Base-by-base conservation (phyloP, 2,329 filamentous ascomycete species). In the Penicillium vulpinum region DNA sequence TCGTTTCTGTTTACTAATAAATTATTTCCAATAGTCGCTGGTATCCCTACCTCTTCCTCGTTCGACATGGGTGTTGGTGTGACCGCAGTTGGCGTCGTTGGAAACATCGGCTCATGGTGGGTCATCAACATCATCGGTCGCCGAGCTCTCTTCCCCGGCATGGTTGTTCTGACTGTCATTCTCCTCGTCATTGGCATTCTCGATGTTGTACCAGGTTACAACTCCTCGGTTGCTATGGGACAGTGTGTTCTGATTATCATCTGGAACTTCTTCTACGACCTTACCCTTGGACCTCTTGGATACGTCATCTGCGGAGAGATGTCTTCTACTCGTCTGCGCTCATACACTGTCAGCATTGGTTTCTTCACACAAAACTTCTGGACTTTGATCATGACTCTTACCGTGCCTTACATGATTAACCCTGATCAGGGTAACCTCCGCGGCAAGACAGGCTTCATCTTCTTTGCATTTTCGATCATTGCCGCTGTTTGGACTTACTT, bases 41-140 rank as follows among this genome's bases (percentile, higher is more conserved):
- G 54, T 13, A 50, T 57, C 33, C 54, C 54, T 36, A 57, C 54
- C 22, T 57, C 54, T 24, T 43, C 28, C 18, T 57, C 54, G 4
- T 57, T 57, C 22, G 43, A 57, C 26, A 57, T 57, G 54, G 54
- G 54, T 15, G 54, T 57, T 15, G 54, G 54, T 16, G 54, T 57
- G 16, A 75, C 70, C 1, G 72, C 69, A 2, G 72, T 69, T 53
- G 74, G 73, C 13, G 67, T 77, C 5, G 54, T 72, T 22, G 75
- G 71, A 21, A 73, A 71, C 22, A 61, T 73, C 16, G 59, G 68
- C 41, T 70, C 68, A 15, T 74, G 71, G 71, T 69, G 62, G 38
- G 51, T 73, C n/a, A 64, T 74, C 47, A 71, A 71, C 49, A 65
- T 58, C 7, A 65, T 69, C 18, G 72, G 72, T 39, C 69, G 73